phyloP scores from a whole-genome alignment of 1,284 basidiomycete genomes.

The Trichosporon faecale region DNA sequence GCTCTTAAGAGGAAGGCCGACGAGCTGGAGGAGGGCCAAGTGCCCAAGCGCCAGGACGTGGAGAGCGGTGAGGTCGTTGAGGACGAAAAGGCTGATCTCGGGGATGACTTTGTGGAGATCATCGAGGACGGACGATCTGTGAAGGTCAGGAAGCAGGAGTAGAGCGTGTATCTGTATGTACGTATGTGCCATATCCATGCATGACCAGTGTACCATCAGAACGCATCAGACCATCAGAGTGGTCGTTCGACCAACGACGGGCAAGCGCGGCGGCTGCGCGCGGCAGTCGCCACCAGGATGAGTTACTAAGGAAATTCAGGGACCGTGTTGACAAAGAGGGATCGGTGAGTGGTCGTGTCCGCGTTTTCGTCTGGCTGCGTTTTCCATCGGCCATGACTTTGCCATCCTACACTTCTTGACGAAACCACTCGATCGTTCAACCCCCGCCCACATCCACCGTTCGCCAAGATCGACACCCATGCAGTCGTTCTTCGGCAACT shows the following conservation, averaged over 20 bases:
- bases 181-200: conserved; percentile 7
- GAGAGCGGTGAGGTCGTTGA: conserved; percentile 26
- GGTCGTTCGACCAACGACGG: neutral
- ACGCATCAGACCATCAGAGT: no score
- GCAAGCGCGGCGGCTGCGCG: neutral
- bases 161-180: conserved; percentile 4
- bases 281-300: neutral
- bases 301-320: conserved; percentile 10
- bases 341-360: conserved; percentile 7
- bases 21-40: conserved; percentile 20
- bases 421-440: neutral
- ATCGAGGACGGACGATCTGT: conserved; percentile 23
- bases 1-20: conserved; percentile 22
- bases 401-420: neutral
- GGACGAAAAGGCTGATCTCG: conserved; percentile 22
- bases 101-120: conserved; percentile 25
- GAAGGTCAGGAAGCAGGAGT: conserved; percentile 26
- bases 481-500: conserved; percentile 37
- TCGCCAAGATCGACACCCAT: conserved; percentile 17
- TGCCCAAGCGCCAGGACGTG: conserved; percentile 18
- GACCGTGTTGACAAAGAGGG: neutral
- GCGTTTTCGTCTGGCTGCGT: neutral
- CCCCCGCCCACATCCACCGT: neutral
- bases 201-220: conserved; percentile 12
- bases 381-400: neutral